A percentile compares a stretch with the other conserved stretches of the same genome.
Evolutionary conservation across 352 stramenopile genomes (phyloP).

Genomic region (Globisporangium parvum): DNA sequence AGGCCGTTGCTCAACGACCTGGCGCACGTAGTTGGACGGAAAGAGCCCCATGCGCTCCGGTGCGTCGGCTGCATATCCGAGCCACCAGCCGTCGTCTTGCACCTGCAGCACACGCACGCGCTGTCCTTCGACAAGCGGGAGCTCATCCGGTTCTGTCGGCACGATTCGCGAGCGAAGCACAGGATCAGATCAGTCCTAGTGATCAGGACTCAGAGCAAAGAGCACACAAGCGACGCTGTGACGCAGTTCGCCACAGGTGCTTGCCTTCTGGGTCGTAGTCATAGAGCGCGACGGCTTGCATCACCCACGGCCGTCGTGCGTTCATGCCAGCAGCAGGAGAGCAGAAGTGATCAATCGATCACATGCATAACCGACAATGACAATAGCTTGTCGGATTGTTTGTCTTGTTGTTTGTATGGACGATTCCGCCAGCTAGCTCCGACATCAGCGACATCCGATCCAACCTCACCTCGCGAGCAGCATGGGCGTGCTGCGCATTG

Average conservation of each 20-base stretch:
- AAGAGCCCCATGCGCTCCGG: slow-evolving; percentile 38
- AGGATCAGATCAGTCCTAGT: too few relatives aligned
- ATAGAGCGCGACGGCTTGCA: slow-evolving; percentile 52
- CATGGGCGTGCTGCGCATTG: slow-evolving; percentile 39
- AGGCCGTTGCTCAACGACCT: slow-evolving; percentile 2
- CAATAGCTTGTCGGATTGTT: not conserved
- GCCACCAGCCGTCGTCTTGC: slow-evolving; percentile 65
- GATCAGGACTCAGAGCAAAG: too few relatives aligned
- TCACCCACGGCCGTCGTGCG: slow-evolving; percentile 6
- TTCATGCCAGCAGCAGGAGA: too few relatives aligned
- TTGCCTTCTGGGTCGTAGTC: slow-evolving; percentile 62
- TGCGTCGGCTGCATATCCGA: slow-evolving; percentile 25
- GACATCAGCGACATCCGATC: too few relatives aligned
- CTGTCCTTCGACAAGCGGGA: slow-evolving; percentile 40
- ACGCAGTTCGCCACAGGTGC: not conserved
- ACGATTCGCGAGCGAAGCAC: too few relatives aligned
- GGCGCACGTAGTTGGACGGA: slow-evolving; percentile 63
- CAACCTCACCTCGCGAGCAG: not conserved
- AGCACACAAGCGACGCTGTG: not conserved
- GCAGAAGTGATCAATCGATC: too few relatives aligned
- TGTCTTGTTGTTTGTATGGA: too few relatives aligned
- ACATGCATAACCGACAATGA: not conserved
- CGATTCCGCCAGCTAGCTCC: too few relatives aligned
- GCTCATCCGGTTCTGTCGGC: slow-evolving; percentile 42
- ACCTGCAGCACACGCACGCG: slow-evolving; percentile 37